Conservation (phyloP, 2,329 filamentous ascomycete genomes). For the Fusarium compactum region DNA sequence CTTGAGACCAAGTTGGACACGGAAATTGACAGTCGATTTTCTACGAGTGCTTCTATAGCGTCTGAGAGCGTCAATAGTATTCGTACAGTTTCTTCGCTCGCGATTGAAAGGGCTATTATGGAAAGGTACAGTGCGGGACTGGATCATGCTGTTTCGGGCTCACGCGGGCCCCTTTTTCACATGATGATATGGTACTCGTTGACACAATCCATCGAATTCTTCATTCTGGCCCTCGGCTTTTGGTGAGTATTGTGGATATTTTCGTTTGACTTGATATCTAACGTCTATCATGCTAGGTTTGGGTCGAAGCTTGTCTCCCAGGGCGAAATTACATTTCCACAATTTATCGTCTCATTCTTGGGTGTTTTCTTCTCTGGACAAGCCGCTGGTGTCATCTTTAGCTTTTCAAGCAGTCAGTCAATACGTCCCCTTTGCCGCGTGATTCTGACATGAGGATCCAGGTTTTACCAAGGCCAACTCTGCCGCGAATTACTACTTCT, state of each 20-base stretch:
- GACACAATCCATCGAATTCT: constrained; percentile 45
- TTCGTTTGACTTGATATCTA: accelerated
- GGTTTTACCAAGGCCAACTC: constrained; percentile 61
- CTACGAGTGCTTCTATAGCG: constrained; percentile 55
- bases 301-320: constrained; percentile 52
- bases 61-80: constrained; percentile 56
- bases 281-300: background rate
- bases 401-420: constrained; percentile 58
- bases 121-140: constrained; percentile 48
- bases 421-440: constrained; percentile 6
- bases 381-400: constrained; percentile 55
- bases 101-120: constrained; percentile 53
- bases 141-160: constrained; percentile 45
- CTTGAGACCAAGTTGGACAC: constrained; percentile 55
- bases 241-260: background rate
- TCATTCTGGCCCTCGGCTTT: background rate
- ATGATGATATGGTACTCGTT: constrained; percentile 53
- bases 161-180: constrained; percentile 42
- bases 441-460: background rate
- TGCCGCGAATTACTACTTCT: constrained; percentile 63
- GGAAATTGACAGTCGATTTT: constrained; percentile 43
- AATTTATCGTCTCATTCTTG: constrained; percentile 63
- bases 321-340: constrained; percentile 64
- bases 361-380: constrained; percentile 60
- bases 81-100: constrained; percentile 56